phyloP scores from a whole-genome alignment of 2,329 filamentous ascomycete genomes.

The Microdochium nivale region DNA sequence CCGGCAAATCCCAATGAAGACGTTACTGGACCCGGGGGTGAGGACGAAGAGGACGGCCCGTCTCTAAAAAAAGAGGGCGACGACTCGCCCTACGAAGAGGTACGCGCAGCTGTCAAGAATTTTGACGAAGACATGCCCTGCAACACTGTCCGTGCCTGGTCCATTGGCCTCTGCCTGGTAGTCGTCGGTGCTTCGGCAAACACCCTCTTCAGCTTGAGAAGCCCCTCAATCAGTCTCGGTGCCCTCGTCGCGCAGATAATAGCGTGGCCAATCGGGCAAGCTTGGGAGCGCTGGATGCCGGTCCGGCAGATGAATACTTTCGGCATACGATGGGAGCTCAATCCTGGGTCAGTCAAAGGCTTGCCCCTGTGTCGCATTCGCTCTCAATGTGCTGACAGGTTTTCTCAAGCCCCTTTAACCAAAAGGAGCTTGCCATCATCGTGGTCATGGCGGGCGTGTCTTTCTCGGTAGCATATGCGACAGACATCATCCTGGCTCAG shows the following conservation, averaged over 20 bases:
- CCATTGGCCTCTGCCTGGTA: constrained; percentile 49
- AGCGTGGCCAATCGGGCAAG: constrained; percentile 53
- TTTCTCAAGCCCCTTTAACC: constrained; percentile 45
- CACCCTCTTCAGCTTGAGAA: constrained; percentile 54
- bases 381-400: not conserved
- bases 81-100: constrained; percentile 59
- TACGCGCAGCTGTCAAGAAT: constrained; percentile 54
- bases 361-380: not conserved
- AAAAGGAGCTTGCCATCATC: constrained; percentile 62
- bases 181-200: constrained; percentile 52
- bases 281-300: constrained; percentile 50
- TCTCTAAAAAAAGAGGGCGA: constrained; percentile 36
- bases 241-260: constrained; percentile 55
- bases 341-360: constrained; percentile 35
- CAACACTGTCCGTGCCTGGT: constrained; percentile 59
- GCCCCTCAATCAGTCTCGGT: constrained; percentile 52
- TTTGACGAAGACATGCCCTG: constrained; percentile 57
- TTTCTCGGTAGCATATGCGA: constrained; percentile 63
- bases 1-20: constrained; percentile 29
- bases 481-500: constrained; percentile 65
- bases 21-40: constrained; percentile 10
- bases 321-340: constrained; percentile 48
- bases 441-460: constrained; percentile 65
- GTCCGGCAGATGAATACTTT: constrained; percentile 38
- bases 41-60: constrained; percentile 16